Evolutionary conservation across 192 early-diverging fungal genomes (phyloP), one percentile per base, ranked within the genome.

Genomic region (Coemansia sp.): DNA sequence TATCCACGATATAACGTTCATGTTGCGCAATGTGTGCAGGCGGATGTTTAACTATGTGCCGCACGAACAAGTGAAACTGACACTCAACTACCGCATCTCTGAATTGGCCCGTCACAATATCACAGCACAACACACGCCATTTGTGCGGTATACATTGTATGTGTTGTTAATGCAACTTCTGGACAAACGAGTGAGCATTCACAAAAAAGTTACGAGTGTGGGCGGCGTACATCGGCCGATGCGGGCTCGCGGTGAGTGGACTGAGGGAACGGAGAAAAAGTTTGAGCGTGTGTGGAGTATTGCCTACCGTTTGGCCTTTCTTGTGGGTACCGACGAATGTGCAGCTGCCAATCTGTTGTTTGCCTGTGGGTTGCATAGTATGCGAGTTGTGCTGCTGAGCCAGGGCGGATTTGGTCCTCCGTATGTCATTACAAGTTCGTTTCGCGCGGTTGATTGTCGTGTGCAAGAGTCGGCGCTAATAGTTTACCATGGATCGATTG

Each of bases 121-220:
- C 2, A 8, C 57, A 9, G 26, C 11, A 11, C 60, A 71, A 37
- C 74, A 71, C 22, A 4, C 34, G 4, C 65, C 68, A 1, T 76
- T 68, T 62, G 57, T 61, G 1, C 64, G 74, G n/a, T 76, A 34
- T 26, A 57, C 53, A 1, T 10, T 69, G 4, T 76, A 76, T 38
- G 59, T 64, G 21, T 26, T 76, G 19, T 8, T 67, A 55, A 44
- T 57, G 47, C 20, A 51, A 56, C 44, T 69, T 57, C 59, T 54
- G 2, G 25, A 26, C 3, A 61, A 55, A 23, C 36, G 47, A 11
- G 49, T 75, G 36, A 62, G 63, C 23, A 40, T 57, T 4, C 50
- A 55, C 10, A 42, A 42, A 5, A n/a, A n/a, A 11, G 40, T 42
- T 11, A 9, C 11, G 3, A 50, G 20, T 23, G 12, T 20, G 4